phyloP scores from a whole-genome alignment of 179 eudicot species.

The Camellia oleifera region DNA sequence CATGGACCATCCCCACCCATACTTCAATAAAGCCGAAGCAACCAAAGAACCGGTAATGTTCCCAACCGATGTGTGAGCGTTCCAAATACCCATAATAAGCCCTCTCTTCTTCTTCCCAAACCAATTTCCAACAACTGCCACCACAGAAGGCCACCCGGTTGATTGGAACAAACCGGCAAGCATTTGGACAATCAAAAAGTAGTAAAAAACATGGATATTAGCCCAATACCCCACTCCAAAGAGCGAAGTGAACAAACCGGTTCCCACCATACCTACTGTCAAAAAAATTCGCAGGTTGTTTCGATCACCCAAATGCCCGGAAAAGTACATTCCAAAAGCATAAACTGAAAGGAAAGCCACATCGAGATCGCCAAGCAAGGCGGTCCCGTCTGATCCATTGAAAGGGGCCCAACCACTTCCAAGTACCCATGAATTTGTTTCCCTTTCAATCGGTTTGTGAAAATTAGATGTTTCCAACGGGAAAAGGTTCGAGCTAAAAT shows the following conservation, averaged over 20 bases:
- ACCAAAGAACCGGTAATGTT: conserved; percentile 76
- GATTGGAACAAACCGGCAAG: conserved; percentile 89
- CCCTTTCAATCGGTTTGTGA: conserved; percentile 25
- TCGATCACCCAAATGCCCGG: conserved; percentile 85
- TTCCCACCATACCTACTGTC: conserved; percentile 80
- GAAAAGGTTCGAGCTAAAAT: conserved; percentile 27
- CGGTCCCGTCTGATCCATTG: conserved; percentile 62
- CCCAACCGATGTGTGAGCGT: conserved; percentile 85
- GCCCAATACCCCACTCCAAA: conserved; percentile 87
- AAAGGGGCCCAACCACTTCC: conserved; percentile 84
- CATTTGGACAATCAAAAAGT: conserved; percentile 74
- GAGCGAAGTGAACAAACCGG: conserved; percentile 74
- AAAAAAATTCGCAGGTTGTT: conserved; percentile 66
- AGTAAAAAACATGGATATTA: conserved; percentile 65
- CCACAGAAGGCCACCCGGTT: conserved; percentile 96
- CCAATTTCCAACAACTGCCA: conserved; percentile 92
- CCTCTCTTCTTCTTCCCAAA: conserved; percentile 81
- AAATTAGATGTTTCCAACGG: conserved; percentile 41
- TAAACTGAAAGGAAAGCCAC: conserved; percentile 76
- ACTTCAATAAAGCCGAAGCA: conserved; percentile 69
- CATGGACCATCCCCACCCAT: conserved; percentile 97
- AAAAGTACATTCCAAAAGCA: conserved; percentile 75
- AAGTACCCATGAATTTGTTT: conserved; percentile 26
- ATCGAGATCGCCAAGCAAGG: conserved; percentile 81
- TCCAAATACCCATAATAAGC: conserved; percentile 90